Evolutionary conservation across 1,284 basidiomycete genomes (phyloP), one percentile per base, ranked within the genome.

Genomic region (Phlebopus sp.): DNA sequence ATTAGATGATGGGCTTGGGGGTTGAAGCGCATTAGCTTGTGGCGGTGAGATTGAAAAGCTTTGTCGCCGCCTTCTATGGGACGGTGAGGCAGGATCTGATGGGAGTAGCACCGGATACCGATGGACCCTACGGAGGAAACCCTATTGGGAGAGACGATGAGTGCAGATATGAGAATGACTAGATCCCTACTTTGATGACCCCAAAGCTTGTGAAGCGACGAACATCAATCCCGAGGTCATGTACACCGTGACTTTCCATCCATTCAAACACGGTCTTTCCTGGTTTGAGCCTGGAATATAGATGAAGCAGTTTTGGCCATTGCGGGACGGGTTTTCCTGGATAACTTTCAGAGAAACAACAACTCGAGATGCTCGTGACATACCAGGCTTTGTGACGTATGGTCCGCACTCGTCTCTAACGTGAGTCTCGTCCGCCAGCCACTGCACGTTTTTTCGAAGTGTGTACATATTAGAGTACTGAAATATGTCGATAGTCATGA

Each of bases 401-500:
- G 83, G 78, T 2, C 90, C 92, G 64, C 95, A 97, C 70, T 97
- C 95, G 18, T 84, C 77, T 49, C 82, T 83, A 42, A 97, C 89
- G 58, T 90, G 86, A 4, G 77, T 69, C 64, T 94, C 92, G 47
- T 89, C 81, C 8, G 88, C 89, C 36, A 96, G 78, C 77, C 85
- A 90, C 57, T 92, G 84, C 19, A 96, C 84, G 53, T 82, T 85
- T 53, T 89, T 89, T 41, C 87, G 82, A 30, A 96, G 75, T 0
- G 90, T 91, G 65, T 99, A 99, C 83, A 97, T 92, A 68, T 98
- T 98, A n/a, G 90, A 91, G 67, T 89, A 97, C 66, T 97, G 94
- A 66, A 99, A 99, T 43, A 97, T 90, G 69, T 99, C 95, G 46
- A 94, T 86, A 58, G 87, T 88, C 84, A 97, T 93, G 60, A 97